Base-by-base conservation (phyloP, 345 rosid species). In the Mangifera indica region DNA sequence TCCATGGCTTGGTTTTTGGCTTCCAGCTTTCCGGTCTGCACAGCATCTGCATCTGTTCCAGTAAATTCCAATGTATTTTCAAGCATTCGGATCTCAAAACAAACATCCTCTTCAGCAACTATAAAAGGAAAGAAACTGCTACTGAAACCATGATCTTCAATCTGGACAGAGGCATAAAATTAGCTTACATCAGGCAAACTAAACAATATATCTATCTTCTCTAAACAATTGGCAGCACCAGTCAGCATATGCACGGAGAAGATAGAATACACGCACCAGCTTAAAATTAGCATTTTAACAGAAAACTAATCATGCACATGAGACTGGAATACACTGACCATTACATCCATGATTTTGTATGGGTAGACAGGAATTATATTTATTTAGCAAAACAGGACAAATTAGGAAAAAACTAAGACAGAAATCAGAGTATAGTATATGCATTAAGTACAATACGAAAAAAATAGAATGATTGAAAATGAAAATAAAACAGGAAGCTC, bases 61-160 rank as follows among this genome's bases (percentile, higher is more conserved):
- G 71, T 63, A 62, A 79, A 81, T 66, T 93, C 99, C 81, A 96
- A 58, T 0, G 77, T 83, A 69, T 73, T 77, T 80, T 96, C 98
- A 13, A 96, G 96, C 73, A 75, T 68, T 66, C 99, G 81, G 79
- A 96, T 88, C 85, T 96, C 99, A 40, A 83, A 84, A 82, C 98
- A 93, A 70, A 93, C 87, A 73, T 91, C 93, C 29, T 81, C 84
- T 75, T 88, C 99, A 3, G 91, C 95, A 67, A 93, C 96, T 66
- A 96, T 83, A 83, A 96, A 96, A 77, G 99, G 99, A 76, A 91
- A 89, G 93, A 87, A 93, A 77, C 96, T 84, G 81, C 91, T 87
- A 76, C 91, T 90, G 67, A 88, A 84, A 70, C 93, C 92, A 72
- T 85, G 78, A 81, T 96, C 98, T 84, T 96, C 99, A 63, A 96